These are phyloP conservation scores for Tuber indicum DNA, from an alignment of 495 filamentous ascomycete species.

Conservation along the genomic window DNA sequence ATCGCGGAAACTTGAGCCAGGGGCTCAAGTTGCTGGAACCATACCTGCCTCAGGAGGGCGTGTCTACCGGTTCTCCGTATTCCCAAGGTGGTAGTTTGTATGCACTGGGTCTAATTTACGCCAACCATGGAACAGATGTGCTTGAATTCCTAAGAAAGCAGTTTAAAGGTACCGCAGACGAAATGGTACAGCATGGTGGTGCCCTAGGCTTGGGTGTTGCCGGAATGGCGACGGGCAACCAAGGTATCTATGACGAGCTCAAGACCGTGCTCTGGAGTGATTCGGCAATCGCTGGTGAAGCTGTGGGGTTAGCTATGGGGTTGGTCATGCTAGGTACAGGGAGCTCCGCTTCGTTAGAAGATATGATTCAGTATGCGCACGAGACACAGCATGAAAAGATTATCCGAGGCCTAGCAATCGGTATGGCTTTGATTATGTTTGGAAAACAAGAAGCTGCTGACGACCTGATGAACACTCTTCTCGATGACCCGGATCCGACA, in stretches of 20 bases:
- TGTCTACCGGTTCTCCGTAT: conserved; percentile 68
- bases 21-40: conserved; percentile 89
- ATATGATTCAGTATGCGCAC: conserved; percentile 95
- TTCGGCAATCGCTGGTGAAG: conserved; percentile 93
- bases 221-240: conserved; percentile 90
- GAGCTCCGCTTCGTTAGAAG: conserved; percentile 78
- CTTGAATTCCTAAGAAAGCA: conserved; percentile 79
- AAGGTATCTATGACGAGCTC: conserved; percentile 85
- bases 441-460: conserved; percentile 91
- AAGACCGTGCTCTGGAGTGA: conserved; percentile 81
- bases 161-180: conserved; percentile 80
- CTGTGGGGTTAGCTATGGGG: conserved; percentile 90
- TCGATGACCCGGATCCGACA: conserved; percentile 89
- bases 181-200: conserved; percentile 95
- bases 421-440: conserved; percentile 99
- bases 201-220: conserved; percentile 93
- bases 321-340: conserved; percentile 96
- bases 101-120: conserved; percentile 92
- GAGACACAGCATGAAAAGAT: conserved; percentile 99
- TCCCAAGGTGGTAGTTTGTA: conserved; percentile 95
- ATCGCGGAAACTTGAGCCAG: conserved; percentile 86
- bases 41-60: conserved; percentile 74
- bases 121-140: conserved; percentile 92
- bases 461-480: conserved; percentile 82
- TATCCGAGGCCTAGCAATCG: conserved; percentile 85